Base-by-base conservation (phyloP, 306 rosid species). In the Arachis stenosperma region DNA sequence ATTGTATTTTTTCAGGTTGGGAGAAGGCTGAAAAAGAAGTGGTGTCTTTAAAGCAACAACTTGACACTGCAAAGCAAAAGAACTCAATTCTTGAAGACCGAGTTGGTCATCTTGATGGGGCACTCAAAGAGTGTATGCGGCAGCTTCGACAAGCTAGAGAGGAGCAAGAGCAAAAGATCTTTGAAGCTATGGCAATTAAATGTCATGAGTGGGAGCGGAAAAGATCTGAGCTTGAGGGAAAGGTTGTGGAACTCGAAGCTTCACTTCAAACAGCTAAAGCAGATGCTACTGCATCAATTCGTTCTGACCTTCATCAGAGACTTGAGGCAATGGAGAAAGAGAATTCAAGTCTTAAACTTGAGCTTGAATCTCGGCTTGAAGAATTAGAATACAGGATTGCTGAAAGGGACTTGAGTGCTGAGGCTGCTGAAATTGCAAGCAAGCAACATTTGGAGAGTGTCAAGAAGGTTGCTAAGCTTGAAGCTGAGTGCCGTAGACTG, bases 91-190 rank as follows among this genome's bases (percentile, higher is more conserved):
- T 91, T 15, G 89, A 89, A 79, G 92, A 91, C 70, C 88, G 91
- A 50, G 87, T 86, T 79, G 76, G 83, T 83, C 96, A 91, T 84
- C 90, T 89, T 79, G 97, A 91, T 55, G 90, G 91, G 61, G 97
- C 92, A 71, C 86, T 91, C 76, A 91, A 84, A 81, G 97, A 91
- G 82, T 91, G 96, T 58, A 67, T 86, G 73, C 81, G 92, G 86
- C 92, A 91, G 79, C 92, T 91, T 75, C 89, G 90, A 52, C 96
- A 91, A 84, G 85, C 90, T 36, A 87, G 92, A 80, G 97, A 89
- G 75, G 90, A 79, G 58, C 89, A 87, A 67, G 91, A 89, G 48
- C 82, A 76, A 76, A 87, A 87, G 77, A 78, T 82, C 51, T 66
- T 50, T 17, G 96, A 86, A 53, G 85, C 75, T 64, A 58, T 87